Evolutionary conservation across 108 stramenopile species (phyloP).

Genomic region (Pseudonitzschia pungens): DNA sequence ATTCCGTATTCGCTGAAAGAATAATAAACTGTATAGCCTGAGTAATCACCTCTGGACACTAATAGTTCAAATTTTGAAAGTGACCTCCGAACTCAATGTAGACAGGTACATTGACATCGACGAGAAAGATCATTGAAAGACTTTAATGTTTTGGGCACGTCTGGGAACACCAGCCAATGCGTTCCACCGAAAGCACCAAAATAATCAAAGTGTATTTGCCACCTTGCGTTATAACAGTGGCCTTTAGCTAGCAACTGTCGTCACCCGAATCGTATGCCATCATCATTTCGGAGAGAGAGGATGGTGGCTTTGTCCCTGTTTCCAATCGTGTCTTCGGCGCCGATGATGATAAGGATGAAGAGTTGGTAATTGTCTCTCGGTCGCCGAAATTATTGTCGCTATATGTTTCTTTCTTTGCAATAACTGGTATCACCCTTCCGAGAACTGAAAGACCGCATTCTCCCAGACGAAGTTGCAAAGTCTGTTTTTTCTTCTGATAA

Average conservation of each 20-base stretch:
- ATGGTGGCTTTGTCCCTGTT: neutral
- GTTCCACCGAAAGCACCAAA: no score
- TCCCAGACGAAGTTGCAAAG: constrained; percentile 2
- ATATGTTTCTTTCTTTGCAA: neutral
- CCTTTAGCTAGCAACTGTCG: neutral
- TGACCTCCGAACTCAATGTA: neutral
- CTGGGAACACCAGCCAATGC: no score
- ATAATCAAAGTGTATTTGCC: no score
- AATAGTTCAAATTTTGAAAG: neutral
- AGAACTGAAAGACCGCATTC: neutral
- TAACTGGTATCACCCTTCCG: neutral
- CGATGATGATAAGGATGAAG: no score
- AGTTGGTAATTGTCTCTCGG: no score
- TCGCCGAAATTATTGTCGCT: neutral
- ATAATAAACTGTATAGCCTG: neutral
- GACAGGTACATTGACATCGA: neutral
- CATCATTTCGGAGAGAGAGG: constrained; percentile 20
- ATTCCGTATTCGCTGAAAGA: neutral
- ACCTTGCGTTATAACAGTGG: no score
- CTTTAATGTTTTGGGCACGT: neutral
- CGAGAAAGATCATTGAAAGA: neutral
- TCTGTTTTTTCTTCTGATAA: neutral
- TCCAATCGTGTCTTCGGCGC: neutral
- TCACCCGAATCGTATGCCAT: constrained; percentile 19
- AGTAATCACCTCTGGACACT: neutral